Base-by-base conservation (phyloP, 2,329 filamentous ascomycete genomes). In the Fusarium zealandicum region DNA sequence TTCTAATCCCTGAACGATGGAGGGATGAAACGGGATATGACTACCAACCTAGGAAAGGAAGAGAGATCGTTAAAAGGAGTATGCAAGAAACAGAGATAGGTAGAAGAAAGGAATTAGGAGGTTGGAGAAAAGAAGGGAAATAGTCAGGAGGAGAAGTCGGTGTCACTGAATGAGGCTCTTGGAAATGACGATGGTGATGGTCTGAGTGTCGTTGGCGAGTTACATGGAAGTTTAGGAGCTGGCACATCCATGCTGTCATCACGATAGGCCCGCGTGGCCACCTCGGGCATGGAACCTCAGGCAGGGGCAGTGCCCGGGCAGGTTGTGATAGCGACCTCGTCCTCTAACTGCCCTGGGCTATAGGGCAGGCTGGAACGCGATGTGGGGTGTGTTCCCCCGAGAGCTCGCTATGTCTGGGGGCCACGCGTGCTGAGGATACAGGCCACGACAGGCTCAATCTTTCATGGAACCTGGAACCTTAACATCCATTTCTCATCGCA, bases 121-220 rank as follows among this genome's bases (percentile, higher is more conserved):
- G 5, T 30, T 25, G 16, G 49, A 42, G 37, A 53, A 47, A 27
- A 44, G 27, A 41, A 57, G 28, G 5, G 39, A 38, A 20, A 30
- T 16, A 47, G 35, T 27, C 43, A 47, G 35, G 25, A 50, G 33
- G 30, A 30, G 11, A 22, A 17, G 33, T 48, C 32, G 25, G 13
- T 17, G 22, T 43, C 47, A n/a, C 16, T 9, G 46, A 51, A 49
- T 43, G 55, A 60, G 48, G 55, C 55, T 47, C 37, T 54, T 59
- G 58, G 45, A 52, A 52, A 61, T 61, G 59, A 56, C 59, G 59
- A 60, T 52, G 60, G 46, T 63, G 55, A 41, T 61, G 47, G 59
- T 50, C 62, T 60, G 55, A 57, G 54, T 44, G 39, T 44, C 18
- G 32, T 44, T 43, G 16, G 28, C 47, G 31, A 50, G 46, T 42